A percentile compares a stretch with the other conserved stretches of the same genome.
Conservation (phyloP, 805 yeast species). For the Hemisphaericaspora nanyangensis region DNA sequence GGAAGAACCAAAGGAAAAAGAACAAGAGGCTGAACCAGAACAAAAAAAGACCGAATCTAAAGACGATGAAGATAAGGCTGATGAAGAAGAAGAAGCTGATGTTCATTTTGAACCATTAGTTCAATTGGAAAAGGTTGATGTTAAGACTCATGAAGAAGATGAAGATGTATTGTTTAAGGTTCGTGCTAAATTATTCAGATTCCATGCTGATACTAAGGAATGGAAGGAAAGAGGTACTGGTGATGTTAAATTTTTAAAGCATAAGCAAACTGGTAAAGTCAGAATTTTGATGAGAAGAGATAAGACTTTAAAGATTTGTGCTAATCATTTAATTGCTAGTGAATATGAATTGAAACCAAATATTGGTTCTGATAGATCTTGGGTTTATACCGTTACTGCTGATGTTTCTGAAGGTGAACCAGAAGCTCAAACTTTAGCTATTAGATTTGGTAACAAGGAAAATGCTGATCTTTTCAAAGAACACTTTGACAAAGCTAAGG, state of each 20-base stretch:
- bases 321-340: conserved; percentile 85
- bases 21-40: conserved; percentile 31
- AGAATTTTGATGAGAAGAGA: conserved; percentile 98
- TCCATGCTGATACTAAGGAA: conserved; percentile 77
- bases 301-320: conserved; percentile 96
- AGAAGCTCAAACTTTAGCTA: conserved; percentile 94
- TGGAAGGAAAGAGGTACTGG: conserved; percentile 99
- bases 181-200: conserved; percentile 93
- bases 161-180: conserved; percentile 51
- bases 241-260: conserved; percentile 92
- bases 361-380: conserved; percentile 95
- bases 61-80: conserved; percentile 54
- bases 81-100: conserved; percentile 62
- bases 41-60: conserved; percentile 24
- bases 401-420: conserved; percentile 95
- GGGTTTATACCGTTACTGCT: conserved; percentile 95
- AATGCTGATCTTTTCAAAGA: conserved; percentile 95
- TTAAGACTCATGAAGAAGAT: conserved; percentile 64
- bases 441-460: conserved; percentile 88
- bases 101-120: conserved; percentile 97
- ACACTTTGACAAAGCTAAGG: conserved; percentile 83
- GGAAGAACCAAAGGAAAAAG: conserved; percentile 30
- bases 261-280: conserved; percentile 75
- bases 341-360: conserved; percentile 85
- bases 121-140: conserved; percentile 91